Evolutionary conservation across 1,284 basidiomycete species (phyloP), one percentile per base, ranked within the genome.

Genomic region (Butyriboletus regius): DNA sequence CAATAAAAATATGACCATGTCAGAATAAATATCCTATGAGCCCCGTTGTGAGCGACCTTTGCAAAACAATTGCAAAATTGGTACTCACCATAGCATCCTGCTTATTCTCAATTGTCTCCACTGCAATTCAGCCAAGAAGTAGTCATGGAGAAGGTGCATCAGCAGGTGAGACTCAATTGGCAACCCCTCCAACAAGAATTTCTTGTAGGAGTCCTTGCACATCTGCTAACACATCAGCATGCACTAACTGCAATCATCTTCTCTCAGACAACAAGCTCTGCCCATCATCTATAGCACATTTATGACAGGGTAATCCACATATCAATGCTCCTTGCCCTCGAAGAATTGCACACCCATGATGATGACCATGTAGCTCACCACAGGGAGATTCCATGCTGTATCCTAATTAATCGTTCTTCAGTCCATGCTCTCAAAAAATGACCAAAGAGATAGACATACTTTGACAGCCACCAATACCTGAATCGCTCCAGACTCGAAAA

Each of bases 221-320:
- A 91, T 96, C 65, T 95, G 89, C 64, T 98, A 95, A 63, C 91
- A 93, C 88, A 98, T 95, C 43, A 98, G 73, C 8, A 99, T 85
- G 63, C 93, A 97, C 17, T 91, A 86, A 58, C 88, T 92, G 49
- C 83, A 84, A 12, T 86, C 82, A 60, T 97, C 94, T 54, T 91
- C 83, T 42, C 73, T 72, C 15, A 95, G 92, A 26, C 92, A 82
- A 65, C 93, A 97, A 2, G 95, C 94, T 18, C 87, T 81, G 37
- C 96, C 96, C 82, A 98, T 96, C 95, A 98, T 98, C 65, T 98
- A 94, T 2, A 98, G 79, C 12, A 98, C 88, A 60, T 98, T 94
- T 75, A 95, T 91, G 51, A 98, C 89, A 2, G 96, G 90, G 63
- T 98, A 98, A 70, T 98, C 95, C 59, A 96, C 79, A 61, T 99